These are phyloP conservation scores for Clavariopsis aquatica DNA, from an alignment of 495 filamentous ascomycete genomes.

Conservation along the genomic window DNA sequence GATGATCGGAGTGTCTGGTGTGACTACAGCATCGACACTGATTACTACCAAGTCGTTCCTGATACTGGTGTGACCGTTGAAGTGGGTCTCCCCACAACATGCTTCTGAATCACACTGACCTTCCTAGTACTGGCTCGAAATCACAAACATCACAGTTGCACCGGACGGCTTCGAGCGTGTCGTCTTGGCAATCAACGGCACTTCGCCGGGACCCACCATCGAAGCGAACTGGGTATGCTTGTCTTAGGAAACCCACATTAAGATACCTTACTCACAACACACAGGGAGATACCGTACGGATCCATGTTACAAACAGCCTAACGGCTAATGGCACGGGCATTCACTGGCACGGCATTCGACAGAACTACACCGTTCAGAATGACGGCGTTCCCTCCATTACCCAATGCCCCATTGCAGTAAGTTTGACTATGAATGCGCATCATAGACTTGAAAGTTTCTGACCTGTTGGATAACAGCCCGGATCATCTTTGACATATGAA, in stretches of 20 bases:
- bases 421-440: conserved; percentile 36
- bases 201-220: conserved; percentile 29
- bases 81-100: conserved; percentile 15
- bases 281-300: conserved; percentile 39
- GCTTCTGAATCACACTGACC: conserved; percentile 2
- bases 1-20: conserved; percentile 31
- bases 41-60: conserved; percentile 28
- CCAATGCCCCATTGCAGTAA: conserved; percentile 67
- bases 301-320: conserved; percentile 42
- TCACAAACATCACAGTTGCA: conserved; percentile 24
- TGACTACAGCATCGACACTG: conserved; percentile 30
- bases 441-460: neutral
- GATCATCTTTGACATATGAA: conserved; percentile 38
- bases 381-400: conserved; percentile 63
- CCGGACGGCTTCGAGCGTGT: conserved; percentile 26
- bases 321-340: conserved; percentile 48
- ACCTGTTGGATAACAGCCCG: conserved; percentile 33
- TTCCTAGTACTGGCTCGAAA: conserved; percentile 29
- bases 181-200: conserved; percentile 31
- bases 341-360: conserved; percentile 69
- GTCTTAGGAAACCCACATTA: neutral
- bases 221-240: conserved; percentile 17
- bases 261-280: conserved; percentile 27
- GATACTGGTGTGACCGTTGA: conserved; percentile 31
- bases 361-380: conserved; percentile 62